Percentiles rank a stretch among this genome's conserved stretches.
Conservation (phyloP, 345 rosid species). For the Aegle marmelos region DNA sequence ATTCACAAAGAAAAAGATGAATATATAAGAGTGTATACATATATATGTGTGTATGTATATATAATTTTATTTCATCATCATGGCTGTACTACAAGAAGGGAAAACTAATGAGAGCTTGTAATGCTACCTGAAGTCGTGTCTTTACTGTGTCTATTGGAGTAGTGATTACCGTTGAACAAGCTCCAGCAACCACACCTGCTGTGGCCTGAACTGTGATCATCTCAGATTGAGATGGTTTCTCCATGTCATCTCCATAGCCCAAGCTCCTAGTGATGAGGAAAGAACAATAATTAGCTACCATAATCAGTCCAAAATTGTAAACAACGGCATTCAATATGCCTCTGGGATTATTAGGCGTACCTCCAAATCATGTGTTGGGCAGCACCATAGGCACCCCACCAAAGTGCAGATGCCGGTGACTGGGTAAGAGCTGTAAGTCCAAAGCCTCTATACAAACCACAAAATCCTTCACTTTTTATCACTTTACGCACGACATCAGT, state of each 20-base stretch:
- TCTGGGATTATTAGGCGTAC: slow-evolving; percentile 15
- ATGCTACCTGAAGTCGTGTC: slow-evolving; percentile 62
- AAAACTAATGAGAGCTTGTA: not conserved
- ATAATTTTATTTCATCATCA: not conserved
- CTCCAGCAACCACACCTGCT: slow-evolving; percentile 61
- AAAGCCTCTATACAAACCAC: slow-evolving; percentile 67
- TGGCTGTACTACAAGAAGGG: not conserved
- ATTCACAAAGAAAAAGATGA: not conserved
- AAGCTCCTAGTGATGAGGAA: slow-evolving; percentile 37
- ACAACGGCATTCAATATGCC: not conserved
- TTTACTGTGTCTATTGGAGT: slow-evolving; percentile 65
- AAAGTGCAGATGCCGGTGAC: slow-evolving; percentile 61
- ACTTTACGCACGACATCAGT: slow-evolving; percentile 47
- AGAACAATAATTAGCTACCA: not conserved
- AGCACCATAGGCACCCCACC: slow-evolving; percentile 69
- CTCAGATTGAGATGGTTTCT: slow-evolving; percentile 57
- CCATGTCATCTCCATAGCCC: slow-evolving; percentile 41
- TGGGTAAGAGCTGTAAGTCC: slow-evolving; percentile 50
- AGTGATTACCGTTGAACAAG: slow-evolving; percentile 53
- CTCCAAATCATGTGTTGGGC: slow-evolving; percentile 63
- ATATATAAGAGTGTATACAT: not conserved
- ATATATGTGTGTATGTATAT: too few relatives aligned
- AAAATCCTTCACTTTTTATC: slow-evolving; percentile 43
- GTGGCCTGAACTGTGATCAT: slow-evolving; percentile 57
- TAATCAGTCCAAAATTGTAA: not conserved